Base-by-base conservation (phyloP, 768 basidiomycete genomes). In the Mycena latifolia region DNA sequence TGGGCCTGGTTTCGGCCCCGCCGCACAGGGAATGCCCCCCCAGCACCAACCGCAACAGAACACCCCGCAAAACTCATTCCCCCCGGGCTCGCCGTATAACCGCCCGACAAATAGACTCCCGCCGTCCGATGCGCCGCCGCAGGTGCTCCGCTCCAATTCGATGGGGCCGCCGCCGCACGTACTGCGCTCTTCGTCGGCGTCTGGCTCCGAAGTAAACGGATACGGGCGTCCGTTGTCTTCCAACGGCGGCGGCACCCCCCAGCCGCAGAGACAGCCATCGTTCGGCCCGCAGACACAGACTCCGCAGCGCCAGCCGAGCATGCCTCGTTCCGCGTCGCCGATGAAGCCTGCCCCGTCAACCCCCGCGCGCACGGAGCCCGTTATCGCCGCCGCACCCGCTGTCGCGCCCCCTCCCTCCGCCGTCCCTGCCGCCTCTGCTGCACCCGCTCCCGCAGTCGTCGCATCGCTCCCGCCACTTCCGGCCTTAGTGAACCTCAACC, bases 401-500 rank as follows among this genome's bases (percentile, higher is more conserved):
- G 39, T 27, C 10, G 37, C 59, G 1, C 66, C 51, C 7, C 50
- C 45, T 20, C 20, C 48, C 17, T 15, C 48, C n/a, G 7, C 58
- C 12, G 53, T 43, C 11, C 57, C 43, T 28, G 43, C 43, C 17
- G 37, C 47, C 14, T 48, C 61, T 11, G 27, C 74, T 22, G 71
- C 77, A 52, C 72, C 71, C 22, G 47, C 75, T 48, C 55, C 73
- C 31, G 64, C 66, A 8, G 2, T 54, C 43, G 20, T 77, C 11
- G 74, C 78, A n/a, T 70, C 73, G 50, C 82, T 82, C 25, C 79
- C 84, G n/a, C 79, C 86, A 3, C 78, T 83, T 10, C 78, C 85
- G 17, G 70, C 84, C 9, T 79, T 78, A 54, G 80, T 82, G 43
- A 74, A 76, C 24, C 81, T 89, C 59, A 88, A 88, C 76, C 85